These are phyloP conservation scores for Calonectria ilicicola DNA, from an alignment of 2,329 filamentous ascomycete genomes.

Conservation along the genomic window DNA sequence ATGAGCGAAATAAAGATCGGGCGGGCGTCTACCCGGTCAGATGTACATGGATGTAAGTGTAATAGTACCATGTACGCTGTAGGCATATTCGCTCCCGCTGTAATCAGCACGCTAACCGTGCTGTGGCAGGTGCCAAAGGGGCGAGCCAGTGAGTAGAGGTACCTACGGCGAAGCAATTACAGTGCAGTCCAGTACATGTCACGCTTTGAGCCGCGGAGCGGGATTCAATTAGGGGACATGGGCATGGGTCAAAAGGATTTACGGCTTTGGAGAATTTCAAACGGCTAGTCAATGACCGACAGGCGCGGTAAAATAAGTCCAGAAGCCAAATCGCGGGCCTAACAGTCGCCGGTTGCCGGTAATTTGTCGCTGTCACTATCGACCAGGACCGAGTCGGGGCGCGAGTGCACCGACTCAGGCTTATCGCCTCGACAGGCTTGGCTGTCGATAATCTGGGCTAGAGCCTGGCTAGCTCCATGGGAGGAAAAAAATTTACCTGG, in stretches of 20 bases:
- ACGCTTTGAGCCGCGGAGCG: background rate
- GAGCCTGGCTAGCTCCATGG: conserved; percentile 2
- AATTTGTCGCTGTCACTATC: background rate
- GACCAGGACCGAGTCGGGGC: conserved; percentile 9
- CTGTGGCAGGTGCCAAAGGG: background rate
- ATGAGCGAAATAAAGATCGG: conserved; percentile 7
- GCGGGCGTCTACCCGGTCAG: background rate
- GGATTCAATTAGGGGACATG: conserved; percentile 23
- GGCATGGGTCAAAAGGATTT: conserved; percentile 22
- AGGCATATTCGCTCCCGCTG: background rate
- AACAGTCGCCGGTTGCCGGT: conserved; percentile 17
- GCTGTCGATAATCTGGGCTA: conserved; percentile 1
- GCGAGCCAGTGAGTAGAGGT: background rate
- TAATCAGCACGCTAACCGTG: background rate
- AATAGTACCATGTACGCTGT: background rate
- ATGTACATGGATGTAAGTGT: background rate
- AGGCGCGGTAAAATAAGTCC: conserved; percentile 25
- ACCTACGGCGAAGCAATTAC: background rate
- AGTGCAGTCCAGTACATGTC: background rate
- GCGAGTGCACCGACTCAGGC: conserved; percentile 18
- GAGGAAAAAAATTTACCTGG: conserved; percentile 4
- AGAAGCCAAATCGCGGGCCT: conserved; percentile 13
- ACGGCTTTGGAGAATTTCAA: conserved; percentile 8
- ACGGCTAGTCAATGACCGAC: conserved; percentile 26
- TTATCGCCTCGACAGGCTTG: conserved; percentile 3